Evolutionary conservation across 805 yeast genomes (phyloP).

Genomic region (Isabelozyma rhagii): DNA sequence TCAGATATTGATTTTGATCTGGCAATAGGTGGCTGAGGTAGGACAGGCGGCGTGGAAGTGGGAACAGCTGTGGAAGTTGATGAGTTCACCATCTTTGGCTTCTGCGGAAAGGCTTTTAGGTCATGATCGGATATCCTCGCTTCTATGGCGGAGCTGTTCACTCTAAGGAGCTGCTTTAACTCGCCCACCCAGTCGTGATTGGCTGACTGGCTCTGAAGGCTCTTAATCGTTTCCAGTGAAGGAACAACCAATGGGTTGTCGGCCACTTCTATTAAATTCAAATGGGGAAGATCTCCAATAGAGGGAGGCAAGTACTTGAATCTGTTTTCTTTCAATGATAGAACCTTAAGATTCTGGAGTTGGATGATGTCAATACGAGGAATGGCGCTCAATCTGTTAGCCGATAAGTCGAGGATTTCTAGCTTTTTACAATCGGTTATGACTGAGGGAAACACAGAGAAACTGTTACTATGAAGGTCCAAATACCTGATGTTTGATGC

Average conservation of each 20-base stretch:
- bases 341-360: constrained; percentile 48
- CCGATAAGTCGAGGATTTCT: constrained; percentile 66
- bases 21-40: constrained; percentile 15
- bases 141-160: constrained; percentile 31
- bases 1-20: constrained; percentile 31
- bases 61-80: constrained; percentile 1
- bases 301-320: constrained; percentile 53
- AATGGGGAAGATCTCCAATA: constrained; percentile 47
- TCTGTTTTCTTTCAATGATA: constrained; percentile 60
- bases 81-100: background rate
- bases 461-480: constrained; percentile 62
- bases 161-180: constrained; percentile 35
- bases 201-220: constrained; percentile 33
- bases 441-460: constrained; percentile 51
- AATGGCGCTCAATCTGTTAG: constrained; percentile 48
- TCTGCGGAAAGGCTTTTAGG: background rate
- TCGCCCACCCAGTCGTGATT: constrained; percentile 45
- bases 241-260: constrained; percentile 60
- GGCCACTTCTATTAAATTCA: constrained; percentile 58
- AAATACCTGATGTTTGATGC: constrained; percentile 49
- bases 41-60: background rate
- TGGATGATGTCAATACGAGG: constrained; percentile 40
- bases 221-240: constrained; percentile 28
- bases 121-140: constrained; percentile 20
- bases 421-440: constrained; percentile 38